Conservation (phyloP, 805 yeast species). For the Kluyveromyces aestuarii region DNA sequence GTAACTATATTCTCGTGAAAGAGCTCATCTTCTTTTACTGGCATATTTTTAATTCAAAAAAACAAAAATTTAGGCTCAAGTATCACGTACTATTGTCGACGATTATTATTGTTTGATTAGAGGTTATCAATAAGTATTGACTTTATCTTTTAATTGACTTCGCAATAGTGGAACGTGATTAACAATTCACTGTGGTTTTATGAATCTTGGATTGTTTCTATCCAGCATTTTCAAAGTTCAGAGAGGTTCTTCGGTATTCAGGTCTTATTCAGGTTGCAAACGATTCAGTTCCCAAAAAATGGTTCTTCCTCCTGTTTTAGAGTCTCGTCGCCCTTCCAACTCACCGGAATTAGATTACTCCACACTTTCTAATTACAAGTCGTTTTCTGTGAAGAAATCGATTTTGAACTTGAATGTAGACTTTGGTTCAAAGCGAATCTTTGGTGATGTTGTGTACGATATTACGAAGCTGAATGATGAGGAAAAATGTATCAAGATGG, state of each 20-base stretch:
- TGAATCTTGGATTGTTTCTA: not conserved
- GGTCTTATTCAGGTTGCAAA: not conserved
- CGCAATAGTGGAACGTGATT: not conserved
- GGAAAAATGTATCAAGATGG: conserved; percentile 41
- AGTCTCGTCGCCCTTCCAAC: conserved; percentile 23
- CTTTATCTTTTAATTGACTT: too few relatives aligned
- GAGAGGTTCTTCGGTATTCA: not conserved
- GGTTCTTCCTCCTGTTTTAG: conserved; percentile 22
- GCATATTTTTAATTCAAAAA: too few relatives aligned
- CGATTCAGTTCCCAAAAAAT: not conserved
- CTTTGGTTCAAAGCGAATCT: conserved; percentile 43
- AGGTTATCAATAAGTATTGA: too few relatives aligned
- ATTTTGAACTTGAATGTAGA: conserved; percentile 42
- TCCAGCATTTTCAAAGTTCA: not conserved
- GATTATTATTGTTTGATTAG: too few relatives aligned
- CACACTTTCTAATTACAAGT: conserved; percentile 62
- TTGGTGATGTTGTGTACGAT: conserved; percentile 46
- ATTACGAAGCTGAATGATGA: conserved; percentile 29
- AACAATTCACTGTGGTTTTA: too few relatives aligned
- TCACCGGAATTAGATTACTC: conserved; percentile 61
- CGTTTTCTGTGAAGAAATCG: conserved; percentile 45
- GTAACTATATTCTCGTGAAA: too few relatives aligned
- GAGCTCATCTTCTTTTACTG: too few relatives aligned
- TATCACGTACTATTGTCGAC: too few relatives aligned
- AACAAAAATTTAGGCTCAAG: too few relatives aligned